Evolutionary conservation across 495 filamentous ascomycete genomes (phyloP).

Genomic region (Penicillium malachiteum): DNA sequence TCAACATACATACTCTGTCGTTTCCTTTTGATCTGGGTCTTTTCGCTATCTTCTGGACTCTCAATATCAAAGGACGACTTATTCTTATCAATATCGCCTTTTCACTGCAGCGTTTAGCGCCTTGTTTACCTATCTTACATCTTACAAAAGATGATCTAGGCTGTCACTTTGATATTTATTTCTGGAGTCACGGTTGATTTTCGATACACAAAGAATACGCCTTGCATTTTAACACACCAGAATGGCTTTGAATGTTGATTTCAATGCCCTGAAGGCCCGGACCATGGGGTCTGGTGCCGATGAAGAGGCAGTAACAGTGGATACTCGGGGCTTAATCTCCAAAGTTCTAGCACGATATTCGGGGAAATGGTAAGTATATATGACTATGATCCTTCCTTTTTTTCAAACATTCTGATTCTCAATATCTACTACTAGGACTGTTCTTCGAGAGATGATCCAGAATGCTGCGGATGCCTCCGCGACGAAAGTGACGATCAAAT

Average conservation of each 20-base stretch:
- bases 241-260: constrained; percentile 68
- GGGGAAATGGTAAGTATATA: constrained; percentile 68
- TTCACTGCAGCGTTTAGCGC: neutral
- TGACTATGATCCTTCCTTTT: neutral
- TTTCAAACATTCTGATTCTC: neutral
- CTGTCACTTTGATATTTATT: constrained; percentile 2
- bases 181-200: neutral
- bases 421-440: constrained; percentile 38
- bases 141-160: constrained; percentile 7
- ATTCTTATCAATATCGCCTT: neutral
- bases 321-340: constrained; percentile 94
- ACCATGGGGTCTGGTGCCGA: constrained; percentile 82
- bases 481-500: constrained; percentile 82
- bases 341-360: constrained; percentile 96
- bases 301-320: constrained; percentile 98
- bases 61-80: neutral
- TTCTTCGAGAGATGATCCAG: constrained; percentile 90
- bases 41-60: neutral
- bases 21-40: neutral
- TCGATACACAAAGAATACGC: constrained; percentile 7
- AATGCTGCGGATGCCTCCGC: constrained; percentile 96
- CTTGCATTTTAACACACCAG: constrained; percentile 13
- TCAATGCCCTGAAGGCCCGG: constrained; percentile 77
- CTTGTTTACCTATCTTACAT: neutral
- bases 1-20: neutral